Conservation (phyloP, 2,329 filamentous ascomycete species). For the Scedosporium boydii region DNA sequence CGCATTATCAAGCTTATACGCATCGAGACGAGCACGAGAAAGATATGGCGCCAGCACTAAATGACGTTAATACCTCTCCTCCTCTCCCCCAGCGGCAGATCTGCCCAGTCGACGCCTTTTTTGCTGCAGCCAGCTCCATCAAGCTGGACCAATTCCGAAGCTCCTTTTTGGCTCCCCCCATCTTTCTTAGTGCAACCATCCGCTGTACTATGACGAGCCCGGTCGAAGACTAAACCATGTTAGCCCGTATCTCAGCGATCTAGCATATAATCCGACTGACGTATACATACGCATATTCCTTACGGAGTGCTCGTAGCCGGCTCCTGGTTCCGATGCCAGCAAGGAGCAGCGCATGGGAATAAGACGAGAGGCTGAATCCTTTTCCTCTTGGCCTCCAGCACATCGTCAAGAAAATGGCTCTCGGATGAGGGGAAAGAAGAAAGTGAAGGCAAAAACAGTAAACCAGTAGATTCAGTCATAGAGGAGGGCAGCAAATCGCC, state of each 20-base stretch:
- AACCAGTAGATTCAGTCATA: not conserved
- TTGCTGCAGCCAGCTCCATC: not conserved
- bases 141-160: no score
- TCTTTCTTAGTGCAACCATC: not conserved
- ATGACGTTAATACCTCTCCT: not conserved
- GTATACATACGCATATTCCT: no score
- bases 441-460: not conserved
- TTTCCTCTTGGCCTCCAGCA: not conserved
- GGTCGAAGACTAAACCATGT: not conserved
- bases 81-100: not conserved
- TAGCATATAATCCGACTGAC: not conserved
- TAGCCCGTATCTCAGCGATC: not conserved
- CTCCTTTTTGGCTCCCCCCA: not conserved
- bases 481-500: not conserved
- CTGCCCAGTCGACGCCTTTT: not conserved
- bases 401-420: not conserved
- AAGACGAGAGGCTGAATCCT: not conserved
- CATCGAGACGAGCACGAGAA: not conserved
- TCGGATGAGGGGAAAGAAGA: not conserved
- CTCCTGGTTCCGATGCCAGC: not conserved
- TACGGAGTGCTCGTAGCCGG: no score
- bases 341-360: not conserved
- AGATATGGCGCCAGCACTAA: not conserved
- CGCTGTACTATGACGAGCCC: not conserved
- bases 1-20: not conserved